Percentiles rank a stretch among this genome's conserved stretches.
phyloP scores from a whole-genome alignment of 305 asterid species.

The Fraxinus ornus region DNA sequence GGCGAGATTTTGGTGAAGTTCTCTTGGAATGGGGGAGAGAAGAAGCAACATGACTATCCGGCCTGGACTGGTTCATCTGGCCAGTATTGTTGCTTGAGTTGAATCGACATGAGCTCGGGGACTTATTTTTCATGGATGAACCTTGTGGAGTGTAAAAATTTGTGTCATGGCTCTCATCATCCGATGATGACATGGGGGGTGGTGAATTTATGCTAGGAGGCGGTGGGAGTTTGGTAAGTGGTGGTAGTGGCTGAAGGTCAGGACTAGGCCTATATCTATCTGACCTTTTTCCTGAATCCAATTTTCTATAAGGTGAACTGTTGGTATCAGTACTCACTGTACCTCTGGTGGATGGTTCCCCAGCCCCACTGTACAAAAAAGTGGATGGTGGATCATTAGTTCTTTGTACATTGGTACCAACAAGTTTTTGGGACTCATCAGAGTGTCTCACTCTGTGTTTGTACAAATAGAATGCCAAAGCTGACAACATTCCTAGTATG shows the following conservation, averaged over 20 bases:
- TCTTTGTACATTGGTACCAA: conserved; percentile 35
- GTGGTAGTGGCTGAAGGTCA: conserved; percentile 95
- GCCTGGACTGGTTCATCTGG: conserved; percentile 25
- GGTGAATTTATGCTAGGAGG: conserved; percentile 52
- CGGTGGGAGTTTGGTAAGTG: conserved; percentile 68
- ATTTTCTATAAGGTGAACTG: conserved; percentile 43
- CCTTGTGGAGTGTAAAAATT: conserved; percentile 89
- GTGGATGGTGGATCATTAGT: conserved; percentile 61
- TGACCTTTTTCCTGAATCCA: conserved; percentile 61
- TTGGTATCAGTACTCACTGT: conserved; percentile 15
- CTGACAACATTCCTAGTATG: conserved; percentile 62
- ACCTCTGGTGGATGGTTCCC: conserved; percentile 66
- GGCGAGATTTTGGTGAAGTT: conserved; percentile 78
- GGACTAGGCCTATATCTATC: conserved; percentile 95
- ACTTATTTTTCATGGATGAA: conserved; percentile 67
- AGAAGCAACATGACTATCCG: conserved; percentile 28
- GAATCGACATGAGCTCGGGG: conserved; percentile 49
- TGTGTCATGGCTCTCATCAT: conserved; percentile 53
- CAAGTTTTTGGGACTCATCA: conserved; percentile 68
- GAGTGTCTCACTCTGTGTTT: conserved; percentile 43
- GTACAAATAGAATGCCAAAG: conserved; percentile 56
- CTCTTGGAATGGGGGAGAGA: conserved; percentile 66
- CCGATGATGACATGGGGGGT: conserved; percentile 65
- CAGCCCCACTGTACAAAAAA: conserved; percentile 83
- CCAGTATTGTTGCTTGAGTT: conserved; percentile 30